Evolutionary conservation across 768 basidiomycete genomes (phyloP), one percentile per base, ranked within the genome.

Genomic region (Cytidiella melzeri): DNA sequence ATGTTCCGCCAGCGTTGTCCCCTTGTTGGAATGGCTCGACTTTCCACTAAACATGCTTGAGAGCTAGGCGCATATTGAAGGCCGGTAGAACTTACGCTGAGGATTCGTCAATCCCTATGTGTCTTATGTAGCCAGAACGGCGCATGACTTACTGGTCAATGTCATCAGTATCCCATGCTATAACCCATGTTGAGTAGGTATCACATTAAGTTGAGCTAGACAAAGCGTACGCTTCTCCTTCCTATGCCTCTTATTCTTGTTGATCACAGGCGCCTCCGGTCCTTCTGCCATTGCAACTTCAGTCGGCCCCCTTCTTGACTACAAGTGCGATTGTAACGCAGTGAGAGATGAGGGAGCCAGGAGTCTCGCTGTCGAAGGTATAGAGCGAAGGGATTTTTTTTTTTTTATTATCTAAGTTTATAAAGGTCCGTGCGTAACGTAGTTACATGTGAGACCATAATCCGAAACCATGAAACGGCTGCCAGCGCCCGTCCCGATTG

Each of bases 81-180:
- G 7, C 24, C 21, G 12, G 42, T 12, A 25, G 38, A 18, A 53
- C 67, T 57, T 59, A 68, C 68, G 58, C 69, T 69, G 59, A 34
- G 15, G 21, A 36, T 23, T 47, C 11, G 37, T 51, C 39, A 53
- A 53, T n/a, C n/a, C n/a, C n/a, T n/a, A n/a, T 30, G 39, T 39
- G 28, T 3, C 12, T 38, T 6, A 20, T 11, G 15, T 4, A 42
- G 40, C 18, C 19, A 23, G 21, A 20, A 21, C 13, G 20, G 10
- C 12, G 13, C 19, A 11, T 13, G 6, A 66, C 92, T 83, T 65
- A 95, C 92, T 96, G 94, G 75, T 97, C 90, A 68, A 97, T 92
- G 59, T 96, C 95, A 66, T 97, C 94, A 39, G 94, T 97, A 63
- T 98, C 95, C 95, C 95, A 98, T 62, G 94, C 95, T 97, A 53